These are phyloP conservation scores for Triticum timopheevii DNA, from an alignment of 176 grass and related monocot species.

Conservation along the genomic window DNA sequence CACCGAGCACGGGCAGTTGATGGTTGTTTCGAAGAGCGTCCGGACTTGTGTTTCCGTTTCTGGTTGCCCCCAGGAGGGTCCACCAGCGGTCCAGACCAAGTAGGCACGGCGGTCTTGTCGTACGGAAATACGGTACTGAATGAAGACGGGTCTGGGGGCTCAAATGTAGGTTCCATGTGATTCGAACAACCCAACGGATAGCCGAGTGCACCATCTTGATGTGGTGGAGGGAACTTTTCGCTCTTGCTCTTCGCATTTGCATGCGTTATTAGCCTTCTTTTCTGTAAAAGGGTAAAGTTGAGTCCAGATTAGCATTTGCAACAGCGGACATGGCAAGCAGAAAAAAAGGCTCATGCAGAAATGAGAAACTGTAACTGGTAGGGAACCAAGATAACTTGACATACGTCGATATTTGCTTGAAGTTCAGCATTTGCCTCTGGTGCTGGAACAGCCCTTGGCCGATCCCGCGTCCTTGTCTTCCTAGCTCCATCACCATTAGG, in stretches of 20 bases:
- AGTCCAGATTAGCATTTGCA: neutral
- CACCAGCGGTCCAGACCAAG: constrained; percentile 75
- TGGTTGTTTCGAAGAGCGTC: constrained; percentile 72
- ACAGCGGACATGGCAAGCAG: neutral
- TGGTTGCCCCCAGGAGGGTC: constrained; percentile 57
- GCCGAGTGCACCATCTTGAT: constrained; percentile 73
- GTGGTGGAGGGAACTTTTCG: constrained; percentile 87
- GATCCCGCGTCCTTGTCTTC: constrained; percentile 72
- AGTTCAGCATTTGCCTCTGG: constrained; percentile 89
- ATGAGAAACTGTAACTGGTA: constrained; percentile 9
- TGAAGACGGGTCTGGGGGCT: constrained; percentile 59
- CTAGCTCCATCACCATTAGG: constrained; percentile 66
- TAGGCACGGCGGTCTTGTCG: constrained; percentile 54
- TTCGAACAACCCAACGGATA: constrained; percentile 78
- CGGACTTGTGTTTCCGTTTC: constrained; percentile 71
- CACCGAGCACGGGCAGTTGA: constrained; percentile 64
- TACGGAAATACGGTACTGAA: constrained; percentile 81
- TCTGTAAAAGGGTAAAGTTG: constrained; percentile 36
- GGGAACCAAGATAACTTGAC: constrained; percentile 18
- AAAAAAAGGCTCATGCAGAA: neutral
- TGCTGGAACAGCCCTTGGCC: constrained; percentile 67
- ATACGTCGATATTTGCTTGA: constrained; percentile 89
- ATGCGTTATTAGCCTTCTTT: constrained; percentile 76
- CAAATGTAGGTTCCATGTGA: constrained; percentile 73
- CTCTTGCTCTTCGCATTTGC: constrained; percentile 94